A percentile compares a stretch with the other conserved stretches of the same genome.
These are phyloP conservation scores for Cyclocybe aegerita DNA, from an alignment of 768 basidiomycete genomes.

Conservation along the genomic window DNA sequence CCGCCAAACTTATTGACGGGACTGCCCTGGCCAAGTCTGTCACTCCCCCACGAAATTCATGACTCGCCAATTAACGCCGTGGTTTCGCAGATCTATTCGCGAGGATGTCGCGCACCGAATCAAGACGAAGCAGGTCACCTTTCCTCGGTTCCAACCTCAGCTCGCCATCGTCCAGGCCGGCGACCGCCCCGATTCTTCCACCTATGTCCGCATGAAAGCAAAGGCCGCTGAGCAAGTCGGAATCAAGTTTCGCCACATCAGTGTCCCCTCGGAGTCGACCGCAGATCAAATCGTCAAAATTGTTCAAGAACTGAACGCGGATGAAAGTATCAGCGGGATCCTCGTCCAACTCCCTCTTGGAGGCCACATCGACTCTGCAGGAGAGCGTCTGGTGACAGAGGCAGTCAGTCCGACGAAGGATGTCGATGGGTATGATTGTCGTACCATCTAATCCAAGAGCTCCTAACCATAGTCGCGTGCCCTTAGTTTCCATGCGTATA, in stretches of 20 bases:
- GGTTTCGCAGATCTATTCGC: slow-evolving; percentile 67
- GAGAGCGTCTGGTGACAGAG: slow-evolving; percentile 91
- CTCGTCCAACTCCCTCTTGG: slow-evolving; percentile 95
- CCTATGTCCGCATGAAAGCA: slow-evolving; percentile 96
- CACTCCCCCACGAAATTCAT: slow-evolving; percentile 1
- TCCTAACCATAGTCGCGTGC: background rate
- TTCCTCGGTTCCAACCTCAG: slow-evolving; percentile 88
- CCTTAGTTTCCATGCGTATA: slow-evolving; percentile 92
- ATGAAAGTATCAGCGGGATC: slow-evolving; percentile 82
- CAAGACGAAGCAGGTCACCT: slow-evolving; percentile 55
- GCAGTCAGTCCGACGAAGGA: slow-evolving; percentile 93
- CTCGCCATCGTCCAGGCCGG: slow-evolving; percentile 95
- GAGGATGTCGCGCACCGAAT: slow-evolving; percentile 73
- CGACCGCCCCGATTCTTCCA: slow-evolving; percentile 82
- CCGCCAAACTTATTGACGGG: slow-evolving; percentile 74
- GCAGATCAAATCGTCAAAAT: slow-evolving; percentile 74
- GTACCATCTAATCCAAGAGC: background rate
- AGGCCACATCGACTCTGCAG: slow-evolving; percentile 75
- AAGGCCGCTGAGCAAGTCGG: slow-evolving; percentile 96
- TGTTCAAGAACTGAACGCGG: slow-evolving; percentile 81
- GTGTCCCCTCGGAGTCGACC: slow-evolving; percentile 62
- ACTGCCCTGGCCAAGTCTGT: slow-evolving; percentile 80
- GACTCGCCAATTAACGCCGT: slow-evolving; percentile 6
- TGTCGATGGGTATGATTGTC: slow-evolving; percentile 78
- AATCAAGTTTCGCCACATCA: slow-evolving; percentile 81